phyloP scores from a whole-genome alignment of 805 yeast species.

The Sungouiella blattae region DNA sequence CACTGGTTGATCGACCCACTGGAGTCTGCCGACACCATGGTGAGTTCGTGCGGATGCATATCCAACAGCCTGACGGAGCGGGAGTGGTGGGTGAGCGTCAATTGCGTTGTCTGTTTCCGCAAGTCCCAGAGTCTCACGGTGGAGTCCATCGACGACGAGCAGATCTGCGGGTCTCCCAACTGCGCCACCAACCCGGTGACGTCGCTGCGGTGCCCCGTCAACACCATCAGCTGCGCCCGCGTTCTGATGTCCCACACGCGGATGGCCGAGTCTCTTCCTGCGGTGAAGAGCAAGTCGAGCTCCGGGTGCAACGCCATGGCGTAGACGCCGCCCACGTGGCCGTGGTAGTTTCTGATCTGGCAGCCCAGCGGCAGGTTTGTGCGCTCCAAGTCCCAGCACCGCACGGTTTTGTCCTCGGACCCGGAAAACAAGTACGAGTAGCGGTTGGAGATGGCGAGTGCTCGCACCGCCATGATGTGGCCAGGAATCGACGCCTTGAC shows the following conservation, averaged over 20 bases:
- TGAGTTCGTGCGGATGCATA: conserved; percentile 63
- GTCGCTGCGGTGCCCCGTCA: conserved; percentile 79
- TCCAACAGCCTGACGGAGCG: conserved; percentile 75
- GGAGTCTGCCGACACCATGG: conserved; percentile 78
- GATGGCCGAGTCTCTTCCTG: conserved; percentile 83
- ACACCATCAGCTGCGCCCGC: conserved; percentile 65
- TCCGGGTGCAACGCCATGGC: conserved; percentile 85
- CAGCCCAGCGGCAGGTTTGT: conserved; percentile 55
- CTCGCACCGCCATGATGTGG: conserved; percentile 85
- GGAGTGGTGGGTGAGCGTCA: conserved; percentile 79
- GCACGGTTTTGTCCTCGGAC: conserved; percentile 87
- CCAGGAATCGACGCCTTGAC: conserved; percentile 80
- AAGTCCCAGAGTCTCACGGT: conserved; percentile 90
- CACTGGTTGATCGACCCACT: conserved; percentile 76
- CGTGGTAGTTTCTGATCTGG: conserved; percentile 80
- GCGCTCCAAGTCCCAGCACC: conserved; percentile 94
- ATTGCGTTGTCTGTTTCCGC: conserved; percentile 67
- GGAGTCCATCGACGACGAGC: conserved; percentile 79
- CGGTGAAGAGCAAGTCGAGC: conserved; percentile 76
- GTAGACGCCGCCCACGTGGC: conserved; percentile 88
- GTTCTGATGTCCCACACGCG: conserved; percentile 94
- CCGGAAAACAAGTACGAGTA: conserved; percentile 90
- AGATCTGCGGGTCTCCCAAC: conserved; percentile 77
- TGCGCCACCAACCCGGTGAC: conserved; percentile 67
- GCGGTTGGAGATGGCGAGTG: conserved; percentile 64